Conservation (phyloP, 208 protist genomes). For the Trypanosoma melophagium region DNA sequence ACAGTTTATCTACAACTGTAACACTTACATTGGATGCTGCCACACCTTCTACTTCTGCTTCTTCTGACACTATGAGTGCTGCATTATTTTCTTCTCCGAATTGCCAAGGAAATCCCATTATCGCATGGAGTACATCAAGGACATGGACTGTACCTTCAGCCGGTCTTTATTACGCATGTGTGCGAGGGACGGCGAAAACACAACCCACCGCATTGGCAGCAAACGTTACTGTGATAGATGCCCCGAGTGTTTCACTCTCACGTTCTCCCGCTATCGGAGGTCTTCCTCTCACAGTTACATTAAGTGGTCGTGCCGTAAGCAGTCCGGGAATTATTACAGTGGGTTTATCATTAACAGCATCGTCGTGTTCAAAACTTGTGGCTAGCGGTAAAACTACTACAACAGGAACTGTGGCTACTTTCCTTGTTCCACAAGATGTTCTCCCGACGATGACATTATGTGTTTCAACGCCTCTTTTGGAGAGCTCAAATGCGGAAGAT, state of each 20-base stretch:
- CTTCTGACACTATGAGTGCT: background rate
- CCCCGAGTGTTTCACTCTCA: constrained; percentile 36
- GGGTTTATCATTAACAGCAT: constrained; percentile 41
- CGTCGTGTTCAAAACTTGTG: constrained; percentile 33
- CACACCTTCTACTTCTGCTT: background rate
- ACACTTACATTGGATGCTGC: constrained; percentile 47
- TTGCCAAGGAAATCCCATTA: constrained; percentile 29
- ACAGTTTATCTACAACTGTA: constrained; percentile 41
- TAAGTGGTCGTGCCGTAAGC: constrained; percentile 24
- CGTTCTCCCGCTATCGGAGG: constrained; percentile 42
- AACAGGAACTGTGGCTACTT: constrained; percentile 30
- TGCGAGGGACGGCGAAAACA: constrained; percentile 23
- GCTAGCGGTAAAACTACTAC: constrained; percentile 32
- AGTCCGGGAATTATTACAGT: constrained; percentile 39
- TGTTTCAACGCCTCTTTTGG: constrained; percentile 48
- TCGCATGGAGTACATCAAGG: constrained; percentile 25
- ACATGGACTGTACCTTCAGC: constrained; percentile 32
- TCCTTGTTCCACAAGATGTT: constrained; percentile 44
- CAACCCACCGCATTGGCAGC: constrained; percentile 30
- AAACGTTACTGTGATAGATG: constrained; percentile 38
- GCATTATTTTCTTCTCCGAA: constrained; percentile 27
- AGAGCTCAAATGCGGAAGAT: background rate
- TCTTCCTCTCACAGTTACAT: constrained; percentile 43
- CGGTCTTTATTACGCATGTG: constrained; percentile 72
- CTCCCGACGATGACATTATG: constrained; percentile 38